phyloP scores from a whole-genome alignment of 1,284 basidiomycete species.

The Puccinia coronata region DNA sequence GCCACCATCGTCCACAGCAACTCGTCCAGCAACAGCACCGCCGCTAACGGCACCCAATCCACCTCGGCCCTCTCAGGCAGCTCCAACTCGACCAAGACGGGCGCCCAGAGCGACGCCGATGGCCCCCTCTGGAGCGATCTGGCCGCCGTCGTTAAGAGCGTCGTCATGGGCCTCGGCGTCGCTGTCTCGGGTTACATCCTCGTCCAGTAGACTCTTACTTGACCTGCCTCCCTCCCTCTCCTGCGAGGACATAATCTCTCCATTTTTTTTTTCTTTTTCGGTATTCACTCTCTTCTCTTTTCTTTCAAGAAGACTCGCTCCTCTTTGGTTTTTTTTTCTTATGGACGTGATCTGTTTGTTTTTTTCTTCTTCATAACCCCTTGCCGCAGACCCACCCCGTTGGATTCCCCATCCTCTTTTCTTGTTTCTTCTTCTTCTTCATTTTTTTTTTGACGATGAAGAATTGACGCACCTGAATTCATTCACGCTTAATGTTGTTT shows the following conservation, averaged over 20 bases:
- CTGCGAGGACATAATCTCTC: not conserved
- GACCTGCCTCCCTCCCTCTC: not conserved
- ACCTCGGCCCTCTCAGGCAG: not conserved
- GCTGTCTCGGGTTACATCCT: slow-evolving; percentile 15
- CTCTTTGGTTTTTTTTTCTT: too few species aligned
- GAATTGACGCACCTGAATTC: too few species aligned
- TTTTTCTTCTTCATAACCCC: too few species aligned
- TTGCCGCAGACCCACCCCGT: too few species aligned
- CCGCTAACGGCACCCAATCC: not conserved
- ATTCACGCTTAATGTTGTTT: too few species aligned
- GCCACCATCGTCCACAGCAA: slow-evolving; percentile 23
- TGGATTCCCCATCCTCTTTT: too few species aligned
- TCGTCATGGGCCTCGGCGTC: slow-evolving; percentile 25
- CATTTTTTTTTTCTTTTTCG: not conserved
- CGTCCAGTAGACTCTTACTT: slow-evolving; percentile 8
- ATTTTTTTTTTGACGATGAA: too few species aligned
- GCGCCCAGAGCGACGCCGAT: slow-evolving; percentile 10
- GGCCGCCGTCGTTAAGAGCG: not conserved
- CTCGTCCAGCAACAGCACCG: not conserved
- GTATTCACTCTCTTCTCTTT: not conserved
- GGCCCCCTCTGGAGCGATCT: not conserved
- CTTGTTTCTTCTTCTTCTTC: too few species aligned
- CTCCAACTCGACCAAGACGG: not conserved
- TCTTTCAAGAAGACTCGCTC: too few species aligned
- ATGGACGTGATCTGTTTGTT: too few species aligned